These are phyloP conservation scores for Skeletonema menzelii DNA, from an alignment of 108 stramenopile species.

Conservation along the genomic window DNA sequence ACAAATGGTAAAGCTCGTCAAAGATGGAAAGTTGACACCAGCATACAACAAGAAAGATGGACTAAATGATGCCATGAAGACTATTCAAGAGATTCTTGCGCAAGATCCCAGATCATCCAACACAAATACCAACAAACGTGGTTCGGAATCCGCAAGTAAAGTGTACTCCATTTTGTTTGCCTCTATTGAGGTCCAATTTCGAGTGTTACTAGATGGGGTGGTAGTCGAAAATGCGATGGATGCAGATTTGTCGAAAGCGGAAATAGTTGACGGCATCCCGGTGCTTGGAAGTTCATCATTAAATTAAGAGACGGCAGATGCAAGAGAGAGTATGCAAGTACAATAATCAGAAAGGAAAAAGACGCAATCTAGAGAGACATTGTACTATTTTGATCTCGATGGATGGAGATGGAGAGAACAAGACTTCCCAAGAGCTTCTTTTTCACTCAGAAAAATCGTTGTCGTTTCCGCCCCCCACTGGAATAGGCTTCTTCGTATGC, in stretches of 20 bases:
- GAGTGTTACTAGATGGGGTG: constrained; percentile 18
- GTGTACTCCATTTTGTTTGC: constrained; percentile 49
- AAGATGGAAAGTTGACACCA: constrained; percentile 50
- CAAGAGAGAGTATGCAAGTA: background rate
- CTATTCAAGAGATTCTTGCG: constrained; percentile 66
- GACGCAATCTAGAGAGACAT: background rate
- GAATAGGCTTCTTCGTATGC: background rate
- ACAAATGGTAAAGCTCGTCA: constrained; percentile 28
- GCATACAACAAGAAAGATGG: constrained; percentile 55
- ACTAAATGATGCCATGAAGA: constrained; percentile 38
- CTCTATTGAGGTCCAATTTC: constrained; percentile 37
- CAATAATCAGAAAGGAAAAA: background rate
- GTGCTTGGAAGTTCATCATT: constrained; percentile 7
- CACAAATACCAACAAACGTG: constrained; percentile 62
- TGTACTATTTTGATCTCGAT: background rate
- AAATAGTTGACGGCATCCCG: constrained; percentile 48
- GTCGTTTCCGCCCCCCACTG: background rate
- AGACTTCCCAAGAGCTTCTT: background rate
- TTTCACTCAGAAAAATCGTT: too few species aligned
- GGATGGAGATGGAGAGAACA: too few species aligned
- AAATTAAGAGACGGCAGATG: background rate
- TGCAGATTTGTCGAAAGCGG: constrained; percentile 23
- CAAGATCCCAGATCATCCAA: constrained; percentile 81
- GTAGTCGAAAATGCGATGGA: constrained; percentile 25
- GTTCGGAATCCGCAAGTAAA: constrained; percentile 30